phyloP scores from a whole-genome alignment of 805 yeast species.

The Candida koratica region DNA sequence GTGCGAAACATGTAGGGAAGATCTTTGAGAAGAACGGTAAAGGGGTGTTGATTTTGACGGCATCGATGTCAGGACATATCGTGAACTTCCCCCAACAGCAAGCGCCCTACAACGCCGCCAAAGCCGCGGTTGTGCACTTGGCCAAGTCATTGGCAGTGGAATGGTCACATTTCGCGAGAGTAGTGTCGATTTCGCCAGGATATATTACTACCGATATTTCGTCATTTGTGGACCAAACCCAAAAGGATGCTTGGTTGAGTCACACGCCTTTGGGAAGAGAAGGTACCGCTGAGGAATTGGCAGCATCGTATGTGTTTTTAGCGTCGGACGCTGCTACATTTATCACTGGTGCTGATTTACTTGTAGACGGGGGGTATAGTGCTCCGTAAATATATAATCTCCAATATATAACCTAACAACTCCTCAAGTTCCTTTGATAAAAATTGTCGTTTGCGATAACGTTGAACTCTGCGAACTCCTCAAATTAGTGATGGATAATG shows the following conservation, averaged over 20 bases:
- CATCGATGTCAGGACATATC: conserved; percentile 47
- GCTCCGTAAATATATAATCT: conserved; percentile 22
- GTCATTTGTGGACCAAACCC: conserved; percentile 30
- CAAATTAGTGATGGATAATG: too few species aligned
- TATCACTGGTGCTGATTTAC: conserved; percentile 43
- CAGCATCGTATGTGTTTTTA: conserved; percentile 44
- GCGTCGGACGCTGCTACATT: conserved; percentile 43
- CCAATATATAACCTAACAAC: too few species aligned
- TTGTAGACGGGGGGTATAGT: conserved; percentile 47
- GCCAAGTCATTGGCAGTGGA: conserved; percentile 44
- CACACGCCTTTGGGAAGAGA: conserved; percentile 47
- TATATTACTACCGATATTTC: conserved; percentile 40
- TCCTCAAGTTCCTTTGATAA: too few species aligned
- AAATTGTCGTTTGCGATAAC: too few species aligned
- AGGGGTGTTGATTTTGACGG: conserved; percentile 44
- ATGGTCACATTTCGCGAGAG: conserved; percentile 47
- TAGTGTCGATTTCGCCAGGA: conserved; percentile 43
- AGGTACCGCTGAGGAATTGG: conserved; percentile 40
- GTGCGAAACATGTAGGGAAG: conserved; percentile 40
- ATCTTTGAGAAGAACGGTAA: conserved; percentile 37
- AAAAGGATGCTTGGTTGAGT: conserved; percentile 36
- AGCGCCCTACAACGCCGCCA: conserved; percentile 46
- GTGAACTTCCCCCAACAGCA: conserved; percentile 44
- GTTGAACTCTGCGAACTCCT: too few species aligned
- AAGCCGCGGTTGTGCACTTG: conserved; percentile 43